Evolutionary conservation across 345 rosid genomes (phyloP).

Genomic region (Camelina laxa): DNA sequence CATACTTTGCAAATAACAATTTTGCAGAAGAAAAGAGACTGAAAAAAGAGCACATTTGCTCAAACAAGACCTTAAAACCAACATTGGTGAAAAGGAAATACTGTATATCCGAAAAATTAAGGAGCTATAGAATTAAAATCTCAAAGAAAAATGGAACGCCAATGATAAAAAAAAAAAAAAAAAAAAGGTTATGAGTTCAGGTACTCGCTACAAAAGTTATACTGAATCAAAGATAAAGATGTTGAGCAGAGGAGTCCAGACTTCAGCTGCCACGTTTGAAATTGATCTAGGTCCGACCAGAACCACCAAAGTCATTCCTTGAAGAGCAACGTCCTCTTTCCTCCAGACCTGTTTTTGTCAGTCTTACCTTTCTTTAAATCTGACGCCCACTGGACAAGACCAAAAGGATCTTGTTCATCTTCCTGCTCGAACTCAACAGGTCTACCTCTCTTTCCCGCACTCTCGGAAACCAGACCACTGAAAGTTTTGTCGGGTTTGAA

Average conservation of each 20-base stretch:
- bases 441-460: constrained; percentile 63
- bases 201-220: not conserved
- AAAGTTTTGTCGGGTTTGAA: constrained; percentile 80
- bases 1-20: no score
- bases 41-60: no score
- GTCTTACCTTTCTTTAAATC: constrained; percentile 78
- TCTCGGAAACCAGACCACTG: constrained; percentile 56
- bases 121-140: not conserved
- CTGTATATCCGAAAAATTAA: not conserved
- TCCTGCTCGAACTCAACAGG: constrained; percentile 86
- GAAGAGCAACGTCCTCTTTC: constrained; percentile 58
- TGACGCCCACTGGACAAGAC: constrained; percentile 70
- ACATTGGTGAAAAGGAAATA: no score
- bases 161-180: not conserved
- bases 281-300: constrained; percentile 65
- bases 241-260: not conserved
- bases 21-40: no score
- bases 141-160: not conserved
- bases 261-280: constrained; percentile 56
- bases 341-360: constrained; percentile 65
- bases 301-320: constrained; percentile 61
- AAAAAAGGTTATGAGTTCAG: not conserved
- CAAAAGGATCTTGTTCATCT: constrained; percentile 83
- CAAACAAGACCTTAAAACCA: no score
- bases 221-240: not conserved